Base-by-base conservation (phyloP, 202 grass and related monocot genomes). In the Setaria viridis region DNA sequence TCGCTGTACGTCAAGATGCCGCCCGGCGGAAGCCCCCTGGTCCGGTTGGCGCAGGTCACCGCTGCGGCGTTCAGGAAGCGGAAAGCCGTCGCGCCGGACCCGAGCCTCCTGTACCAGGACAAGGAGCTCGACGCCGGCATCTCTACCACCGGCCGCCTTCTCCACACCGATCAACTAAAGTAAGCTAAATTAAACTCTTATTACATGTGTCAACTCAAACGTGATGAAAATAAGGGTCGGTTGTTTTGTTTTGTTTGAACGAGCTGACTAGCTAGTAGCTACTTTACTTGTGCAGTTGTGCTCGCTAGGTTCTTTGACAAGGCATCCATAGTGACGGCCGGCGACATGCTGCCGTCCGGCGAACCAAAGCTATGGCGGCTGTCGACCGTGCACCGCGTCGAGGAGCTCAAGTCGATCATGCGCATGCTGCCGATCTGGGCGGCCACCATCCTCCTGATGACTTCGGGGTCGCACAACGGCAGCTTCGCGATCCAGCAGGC, bases 321-420 rank as follows among this genome's bases (percentile, higher is more conserved):
- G 77, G 91, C 94, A 7, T 89, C 94, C 4, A 79, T 92, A 16
- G 82, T 88, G 71, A 93, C 72, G 3, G 87, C 86, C 12, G 87
- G 75, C 7, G 94, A 97, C 71, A 47, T 87, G 70, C 49, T 80
- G 42, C 66, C 72, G 13, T 76, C 77, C 50, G 87, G 94, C 74
- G 19, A 11, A 12, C 70, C 85, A 1, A 83, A 79, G 30, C 72
- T 80, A 4, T 97, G 94, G 94, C 74, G 67, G 2, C 84, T 92
- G 62, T 90, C 86, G 64, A 97, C 86, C 19, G 94, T 91, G 69
- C 94, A 96, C 77, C 91, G 89, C 16, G 70, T 91, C 5, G 91
- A 96, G 80, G 94, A 96, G 81, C 80, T 90, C 67, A 93, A 93
- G 67, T 91, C 90, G 69, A 92, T 96, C 79, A 74, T 93, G 43